phyloP scores from a whole-genome alignment of 1,284 basidiomycete species.

The Ceratobasidium sp. region DNA sequence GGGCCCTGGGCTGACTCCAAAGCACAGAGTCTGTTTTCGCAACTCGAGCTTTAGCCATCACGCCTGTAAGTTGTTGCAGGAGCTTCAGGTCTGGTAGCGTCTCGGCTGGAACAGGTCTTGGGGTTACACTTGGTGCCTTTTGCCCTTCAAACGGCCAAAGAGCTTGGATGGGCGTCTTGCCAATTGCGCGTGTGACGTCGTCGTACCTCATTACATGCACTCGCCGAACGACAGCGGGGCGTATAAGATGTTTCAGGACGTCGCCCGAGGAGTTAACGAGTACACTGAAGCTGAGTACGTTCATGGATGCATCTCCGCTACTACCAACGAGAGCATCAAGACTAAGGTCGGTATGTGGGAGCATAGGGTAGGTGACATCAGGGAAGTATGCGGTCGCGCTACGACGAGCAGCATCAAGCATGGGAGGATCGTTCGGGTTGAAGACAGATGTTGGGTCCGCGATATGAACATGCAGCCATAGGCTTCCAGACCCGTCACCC shows the following conservation, averaged over 20 bases:
- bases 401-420: slow-evolving; percentile 64
- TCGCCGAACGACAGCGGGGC: slow-evolving; percentile 77
- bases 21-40: slow-evolving; percentile 18
- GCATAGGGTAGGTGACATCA: slow-evolving; percentile 73
- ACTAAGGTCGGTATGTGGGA: slow-evolving; percentile 67
- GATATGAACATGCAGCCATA: slow-evolving; percentile 93
- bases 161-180: slow-evolving; percentile 48
- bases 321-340: slow-evolving; percentile 63
- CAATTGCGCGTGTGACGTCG: slow-evolving; percentile 69
- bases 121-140: background rate
- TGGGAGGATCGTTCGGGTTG: slow-evolving; percentile 71
- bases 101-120: slow-evolving; percentile 36
- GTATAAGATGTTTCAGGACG: slow-evolving; percentile 76
- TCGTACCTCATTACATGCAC: slow-evolving; percentile 76
- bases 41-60: slow-evolving; percentile 47
- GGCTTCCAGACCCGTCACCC: slow-evolving; percentile 63
- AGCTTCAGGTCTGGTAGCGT: slow-evolving; percentile 57
- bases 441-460: slow-evolving; percentile 91
- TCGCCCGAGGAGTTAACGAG: slow-evolving; percentile 73
- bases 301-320: slow-evolving; percentile 55
- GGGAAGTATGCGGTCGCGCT: slow-evolving; percentile 70
- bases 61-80: slow-evolving; percentile 54
- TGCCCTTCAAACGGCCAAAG: slow-evolving; percentile 48
- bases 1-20: slow-evolving; percentile 25
- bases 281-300: slow-evolving; percentile 84